A percentile compares a stretch with the other conserved stretches of the same genome.
These are phyloP conservation scores for Thinopyrum elongatum DNA, from an alignment of 176 grass and related monocot genomes.

Conservation along the genomic window DNA sequence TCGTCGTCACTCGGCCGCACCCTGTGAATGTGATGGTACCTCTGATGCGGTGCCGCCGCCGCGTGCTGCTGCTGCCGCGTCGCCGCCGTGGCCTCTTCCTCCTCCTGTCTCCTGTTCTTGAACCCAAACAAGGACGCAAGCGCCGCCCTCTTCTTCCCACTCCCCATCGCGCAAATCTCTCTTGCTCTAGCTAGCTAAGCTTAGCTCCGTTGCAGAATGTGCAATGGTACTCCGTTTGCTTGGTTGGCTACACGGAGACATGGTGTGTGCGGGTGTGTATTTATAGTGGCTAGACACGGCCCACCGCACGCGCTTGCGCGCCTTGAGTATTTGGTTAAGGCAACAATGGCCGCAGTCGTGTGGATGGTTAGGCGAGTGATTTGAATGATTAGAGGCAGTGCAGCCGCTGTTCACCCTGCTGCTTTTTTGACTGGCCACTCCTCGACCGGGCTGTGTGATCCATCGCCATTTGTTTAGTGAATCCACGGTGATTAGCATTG, in stretches of 20 bases:
- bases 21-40: slow-evolving; percentile 13
- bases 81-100: not conserved
- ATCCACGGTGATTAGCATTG: not conserved
- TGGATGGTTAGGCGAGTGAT: slow-evolving; percentile 33
- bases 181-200: too few relatives aligned
- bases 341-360: not conserved
- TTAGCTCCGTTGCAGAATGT: not conserved
- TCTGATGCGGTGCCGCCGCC: not conserved
- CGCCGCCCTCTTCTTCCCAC: slow-evolving; percentile 21
- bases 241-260: slow-evolving; percentile 21
- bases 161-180: not conserved
- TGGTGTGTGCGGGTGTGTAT: not conserved
- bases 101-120: not conserved
- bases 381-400: slow-evolving; percentile 28
- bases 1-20: slow-evolving; percentile 50
- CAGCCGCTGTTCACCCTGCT: not conserved
- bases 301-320: not conserved
- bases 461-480: slow-evolving; percentile 11
- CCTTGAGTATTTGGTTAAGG: not conserved
- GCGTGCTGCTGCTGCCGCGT: not conserved
- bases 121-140: slow-evolving; percentile 35
- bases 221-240: not conserved
- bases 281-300: slow-evolving; percentile 21
- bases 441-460: slow-evolving; percentile 11
- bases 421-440: slow-evolving; percentile 48